Evolutionary conservation across 139 green algal species (phyloP).

Genomic region (Chlamydomonas asymmetrica): DNA sequence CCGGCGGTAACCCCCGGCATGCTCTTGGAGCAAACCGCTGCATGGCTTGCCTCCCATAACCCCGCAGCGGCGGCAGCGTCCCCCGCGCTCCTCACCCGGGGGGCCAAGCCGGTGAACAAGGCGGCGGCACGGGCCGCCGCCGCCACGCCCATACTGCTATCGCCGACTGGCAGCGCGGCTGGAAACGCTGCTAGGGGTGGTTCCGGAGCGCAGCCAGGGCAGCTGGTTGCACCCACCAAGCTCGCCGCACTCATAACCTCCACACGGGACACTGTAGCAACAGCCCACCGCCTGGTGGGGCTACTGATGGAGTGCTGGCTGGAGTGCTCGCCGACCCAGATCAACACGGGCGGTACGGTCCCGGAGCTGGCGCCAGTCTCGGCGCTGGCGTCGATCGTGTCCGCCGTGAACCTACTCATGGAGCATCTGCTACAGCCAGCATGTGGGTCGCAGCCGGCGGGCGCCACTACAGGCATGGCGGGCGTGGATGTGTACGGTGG

Average conservation of each 20-base stretch:
- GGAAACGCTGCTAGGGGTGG: not conserved
- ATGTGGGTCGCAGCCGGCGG: not conserved
- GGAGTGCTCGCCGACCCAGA: constrained; percentile 47
- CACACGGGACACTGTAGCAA: too few relatives aligned
- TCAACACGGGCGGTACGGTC: constrained; percentile 28
- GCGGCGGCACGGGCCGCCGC: not conserved
- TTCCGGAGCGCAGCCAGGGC: too few relatives aligned
- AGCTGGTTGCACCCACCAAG: too few relatives aligned
- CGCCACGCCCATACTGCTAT: not conserved
- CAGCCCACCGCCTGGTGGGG: constrained; percentile 33
- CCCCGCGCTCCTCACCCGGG: not conserved
- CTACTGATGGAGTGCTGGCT: constrained; percentile 57
- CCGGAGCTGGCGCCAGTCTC: constrained; percentile 39
- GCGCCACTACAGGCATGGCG: too few relatives aligned
- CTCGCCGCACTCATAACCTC: too few relatives aligned
- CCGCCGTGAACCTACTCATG: constrained; percentile 14
- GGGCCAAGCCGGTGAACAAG: not conserved
- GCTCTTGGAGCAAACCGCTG: not conserved
- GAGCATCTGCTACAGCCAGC: constrained; percentile 17
- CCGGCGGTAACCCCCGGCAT: not conserved
- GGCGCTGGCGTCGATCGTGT: constrained; percentile 30
- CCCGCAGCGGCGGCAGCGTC: not conserved
- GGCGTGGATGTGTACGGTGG: not conserved
- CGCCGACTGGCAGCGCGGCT: constrained; percentile 1
- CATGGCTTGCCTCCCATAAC: not conserved